Base-by-base conservation (phyloP, 106 monocot genomes). In the Phalaenopsis aphrodite region DNA sequence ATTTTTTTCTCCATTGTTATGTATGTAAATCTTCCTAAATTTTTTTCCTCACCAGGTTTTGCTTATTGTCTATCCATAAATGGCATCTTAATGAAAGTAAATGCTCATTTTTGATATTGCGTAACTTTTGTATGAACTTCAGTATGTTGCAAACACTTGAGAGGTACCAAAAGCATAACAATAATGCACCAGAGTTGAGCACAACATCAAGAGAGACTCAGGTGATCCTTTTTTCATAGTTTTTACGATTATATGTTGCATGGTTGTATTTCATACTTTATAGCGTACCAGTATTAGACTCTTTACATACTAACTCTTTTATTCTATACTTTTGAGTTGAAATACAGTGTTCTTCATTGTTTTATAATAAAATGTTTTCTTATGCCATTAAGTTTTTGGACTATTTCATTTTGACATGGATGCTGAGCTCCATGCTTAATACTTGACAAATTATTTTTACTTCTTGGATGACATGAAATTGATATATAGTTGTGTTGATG, bases 161-260 rank as follows among this genome's bases (percentile, higher is more conserved):
- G 68, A 68, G 36, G 36, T 68, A 68, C 37, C 36, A 68, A 8
- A 68, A 68, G 36, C 36, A 6, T 18, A 68, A 37, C 68, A 2
- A 30, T 36, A 30, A 30, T 23, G 68, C 68, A 16, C 68, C 36
- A 37, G 68, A 68, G 68, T 36, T 37, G 8, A 36, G 7, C 12
- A 68, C 36, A 5, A 68, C 36, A 68, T 68, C 68, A 68, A 68
- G 21, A 36, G 68, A 68, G 68, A 68, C 68, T 10, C 68, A 68
- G 68, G 68, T 24, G 36, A 68, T 17, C n/a, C 15, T 36, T 37
- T 36, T 68, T 5, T 24, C 36, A 7, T 15, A 57, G 18, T 17
- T 1, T 57, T 19, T 57, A 19, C 18, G 14, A 18, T 18, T 48
- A 3, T 57, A 4, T 8, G 8, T 56, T 16, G 8, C 18, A 17